Percentiles rank a stretch among this genome's conserved stretches.
These are phyloP conservation scores for Penicillium diatomitis DNA, from an alignment of 495 filamentous ascomycete genomes.

Conservation along the genomic window DNA sequence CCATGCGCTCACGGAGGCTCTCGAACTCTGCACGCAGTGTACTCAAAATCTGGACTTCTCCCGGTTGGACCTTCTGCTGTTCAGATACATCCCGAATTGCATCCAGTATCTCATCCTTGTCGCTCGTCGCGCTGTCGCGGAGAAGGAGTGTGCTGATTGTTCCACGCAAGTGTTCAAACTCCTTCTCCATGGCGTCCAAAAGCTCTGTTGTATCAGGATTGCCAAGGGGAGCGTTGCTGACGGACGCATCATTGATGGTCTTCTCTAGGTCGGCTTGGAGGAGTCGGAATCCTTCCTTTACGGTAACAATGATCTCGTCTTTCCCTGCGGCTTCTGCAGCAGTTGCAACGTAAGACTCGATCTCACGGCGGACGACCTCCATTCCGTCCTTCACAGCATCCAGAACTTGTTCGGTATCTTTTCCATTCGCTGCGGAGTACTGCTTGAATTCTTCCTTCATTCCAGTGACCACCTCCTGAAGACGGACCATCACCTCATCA, in stretches of 20 bases:
- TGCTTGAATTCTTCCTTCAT: conserved; percentile 70
- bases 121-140: conserved; percentile 42
- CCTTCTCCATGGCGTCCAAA: conserved; percentile 61
- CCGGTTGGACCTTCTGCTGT: conserved; percentile 9
- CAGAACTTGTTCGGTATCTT: conserved; percentile 72
- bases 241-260: conserved; percentile 40
- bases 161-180: conserved; percentile 61
- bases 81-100: conserved; percentile 46
- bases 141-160: conserved; percentile 62
- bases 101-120: conserved; percentile 54
- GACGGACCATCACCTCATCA: conserved; percentile 60
- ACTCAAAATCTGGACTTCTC: conserved; percentile 23
- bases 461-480: conserved; percentile 64
- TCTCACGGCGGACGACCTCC: conserved; percentile 66
- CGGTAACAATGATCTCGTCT: conserved; percentile 67
- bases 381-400: conserved; percentile 81
- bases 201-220: conserved; percentile 46
- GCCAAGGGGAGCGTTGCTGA: conserved; percentile 22
- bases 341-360: conserved; percentile 69
- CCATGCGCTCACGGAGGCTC: conserved; percentile 53
- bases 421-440: conserved; percentile 61
- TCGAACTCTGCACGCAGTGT: conserved; percentile 67
- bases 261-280: conserved; percentile 65
- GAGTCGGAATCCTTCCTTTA: conserved; percentile 61
- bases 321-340: conserved; percentile 58